Evolutionary conservation across 768 basidiomycete genomes (phyloP), one percentile per base, ranked within the genome.

Genomic region (Daedaleopsis nitida): DNA sequence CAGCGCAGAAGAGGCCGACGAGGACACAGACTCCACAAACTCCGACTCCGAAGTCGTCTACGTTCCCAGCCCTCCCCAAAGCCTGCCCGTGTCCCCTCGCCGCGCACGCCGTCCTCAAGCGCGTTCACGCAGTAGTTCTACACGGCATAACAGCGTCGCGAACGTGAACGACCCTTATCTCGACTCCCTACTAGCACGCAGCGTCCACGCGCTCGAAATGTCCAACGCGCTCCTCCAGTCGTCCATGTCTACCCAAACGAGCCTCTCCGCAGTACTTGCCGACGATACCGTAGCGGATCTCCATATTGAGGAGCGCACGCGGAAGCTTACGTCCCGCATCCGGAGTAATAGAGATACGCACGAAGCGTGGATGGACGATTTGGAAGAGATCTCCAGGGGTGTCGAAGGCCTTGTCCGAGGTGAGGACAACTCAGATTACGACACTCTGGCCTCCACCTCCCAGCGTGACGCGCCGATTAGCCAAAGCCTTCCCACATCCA

Each of bases 181-280:
- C 27, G 92, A 94, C 73, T 81, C 87, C n/a, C 77, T 94, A 16
- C 80, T 94, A 1, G 89, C 86, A 59, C 85, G 92, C 63, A 92
- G 90, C 65, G 89, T 94, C 14, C 86, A 92, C 73, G 92, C 92
- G 1, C 79, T 94, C 10, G 92, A 94, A 71, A 86, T 92, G 80
- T 94, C 92, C 5, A 94, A 94, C 59, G 81, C 86, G 3, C 77
- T 94, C 12, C 77, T 94, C 49, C 87, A 91, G 69, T 86, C 85
- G 13, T 88, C 89, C 21, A 87, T 92, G 66, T 83, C 86, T 43
- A 87, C 91, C 0, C 87, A 89, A 63, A 79, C 86, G 13, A 83
- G 77, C 37, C 75, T 81, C 39, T 79, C 78, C 37, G 74, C 79
- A 3, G 74, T 87, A 43, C 72, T 88, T 34, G 77, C 81, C 23